Evolutionary conservation across 352 stramenopile species (phyloP).

Genomic region (Phytophthora cactorum): DNA sequence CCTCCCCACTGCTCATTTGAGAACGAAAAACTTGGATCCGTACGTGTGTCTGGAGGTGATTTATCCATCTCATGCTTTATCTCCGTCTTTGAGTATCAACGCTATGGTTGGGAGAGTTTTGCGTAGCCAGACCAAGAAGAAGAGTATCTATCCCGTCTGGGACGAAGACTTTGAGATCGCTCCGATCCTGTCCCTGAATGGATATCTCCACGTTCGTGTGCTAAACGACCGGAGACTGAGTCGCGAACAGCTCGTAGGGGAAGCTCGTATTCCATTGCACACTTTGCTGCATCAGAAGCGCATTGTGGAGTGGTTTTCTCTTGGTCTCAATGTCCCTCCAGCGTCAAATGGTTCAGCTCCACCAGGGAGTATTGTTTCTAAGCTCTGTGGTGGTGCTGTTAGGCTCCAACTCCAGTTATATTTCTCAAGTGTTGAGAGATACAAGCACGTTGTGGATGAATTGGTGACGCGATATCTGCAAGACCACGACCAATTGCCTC

Average conservation of each 20-base stretch:
- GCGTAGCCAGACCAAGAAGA: constrained; percentile 73
- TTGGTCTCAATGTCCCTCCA: constrained; percentile 40
- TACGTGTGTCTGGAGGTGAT: constrained; percentile 74
- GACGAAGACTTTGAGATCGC: constrained; percentile 78
- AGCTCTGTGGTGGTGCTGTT: constrained; percentile 48
- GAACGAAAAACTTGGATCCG: constrained; percentile 77
- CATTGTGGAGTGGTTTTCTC: constrained; percentile 60
- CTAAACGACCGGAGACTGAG: constrained; percentile 77
- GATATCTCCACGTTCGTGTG: constrained; percentile 65
- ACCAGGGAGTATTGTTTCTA: constrained; percentile 25
- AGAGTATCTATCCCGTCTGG: constrained; percentile 81
- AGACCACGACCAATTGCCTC: constrained; percentile 59
- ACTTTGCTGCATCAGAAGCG: constrained; percentile 74
- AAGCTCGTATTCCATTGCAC: constrained; percentile 66
- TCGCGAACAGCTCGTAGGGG: constrained; percentile 70
- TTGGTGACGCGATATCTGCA: constrained; percentile 61
- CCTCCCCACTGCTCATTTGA: constrained; percentile 63
- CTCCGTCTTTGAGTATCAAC: constrained; percentile 11
- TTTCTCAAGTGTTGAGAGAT: constrained; percentile 66
- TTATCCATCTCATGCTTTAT: constrained; percentile 46
- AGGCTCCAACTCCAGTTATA: constrained; percentile 67
- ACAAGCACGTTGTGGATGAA: constrained; percentile 67
- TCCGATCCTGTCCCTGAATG: constrained; percentile 69
- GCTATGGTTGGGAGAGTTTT: constrained; percentile 27
- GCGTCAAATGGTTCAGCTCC: constrained; percentile 5